phyloP scores from a whole-genome alignment of 2,329 filamentous ascomycete genomes.

The Fusarium penzigii region DNA sequence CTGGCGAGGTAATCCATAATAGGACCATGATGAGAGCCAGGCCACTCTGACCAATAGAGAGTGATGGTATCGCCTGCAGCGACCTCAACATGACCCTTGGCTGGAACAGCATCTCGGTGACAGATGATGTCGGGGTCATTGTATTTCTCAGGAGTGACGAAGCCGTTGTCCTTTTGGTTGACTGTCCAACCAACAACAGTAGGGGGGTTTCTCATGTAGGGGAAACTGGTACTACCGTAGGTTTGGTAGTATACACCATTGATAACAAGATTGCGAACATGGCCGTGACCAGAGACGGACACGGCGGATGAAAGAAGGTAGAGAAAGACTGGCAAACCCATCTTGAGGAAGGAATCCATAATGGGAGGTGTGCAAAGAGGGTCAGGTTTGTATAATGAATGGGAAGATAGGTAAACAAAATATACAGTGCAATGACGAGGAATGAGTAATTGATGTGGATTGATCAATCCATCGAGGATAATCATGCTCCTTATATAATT shows the following conservation, averaged over 20 bases:
- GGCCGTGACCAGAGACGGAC: slow-evolving; percentile 39
- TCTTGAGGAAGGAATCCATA: slow-evolving; percentile 9
- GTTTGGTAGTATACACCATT: slow-evolving; percentile 44
- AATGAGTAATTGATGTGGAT: not conserved
- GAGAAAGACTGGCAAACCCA: slow-evolving; percentile 10
- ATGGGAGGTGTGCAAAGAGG: not conserved
- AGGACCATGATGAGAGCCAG: slow-evolving; percentile 49
- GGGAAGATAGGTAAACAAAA: slow-evolving; percentile 9
- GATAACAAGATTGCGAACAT: slow-evolving; percentile 44
- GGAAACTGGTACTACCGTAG: slow-evolving; percentile 40
- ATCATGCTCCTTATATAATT: slow-evolving; percentile 3
- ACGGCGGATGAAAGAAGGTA: slow-evolving; percentile 10
- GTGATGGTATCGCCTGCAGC: slow-evolving; percentile 47
- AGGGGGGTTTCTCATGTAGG: slow-evolving; percentile 40
- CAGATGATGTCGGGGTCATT: slow-evolving; percentile 49
- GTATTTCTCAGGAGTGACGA: slow-evolving; percentile 49
- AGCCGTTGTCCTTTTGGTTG: slow-evolving; percentile 45
- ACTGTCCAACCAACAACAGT: slow-evolving; percentile 42
- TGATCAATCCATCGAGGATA: not conserved
- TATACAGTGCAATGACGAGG: slow-evolving; percentile 7
- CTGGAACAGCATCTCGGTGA: slow-evolving; percentile 44
- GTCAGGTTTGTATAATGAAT: not conserved
- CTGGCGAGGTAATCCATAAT: slow-evolving; percentile 49
- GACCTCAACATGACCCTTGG: slow-evolving; percentile 41
- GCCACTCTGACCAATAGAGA: slow-evolving; percentile 52